Conservation (phyloP, 2,329 filamentous ascomycete genomes). For the Cercospora canescens region DNA sequence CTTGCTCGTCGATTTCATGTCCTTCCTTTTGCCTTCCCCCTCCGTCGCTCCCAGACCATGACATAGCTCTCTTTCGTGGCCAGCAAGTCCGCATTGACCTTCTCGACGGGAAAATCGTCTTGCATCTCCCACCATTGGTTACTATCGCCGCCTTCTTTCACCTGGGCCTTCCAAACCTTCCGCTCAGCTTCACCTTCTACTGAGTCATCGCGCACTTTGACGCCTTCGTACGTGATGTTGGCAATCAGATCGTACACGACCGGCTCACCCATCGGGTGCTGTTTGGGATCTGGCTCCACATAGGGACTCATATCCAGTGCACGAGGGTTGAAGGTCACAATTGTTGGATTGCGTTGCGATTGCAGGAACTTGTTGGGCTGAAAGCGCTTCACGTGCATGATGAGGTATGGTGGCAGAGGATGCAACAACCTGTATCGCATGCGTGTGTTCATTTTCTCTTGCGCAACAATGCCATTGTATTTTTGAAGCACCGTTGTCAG, state of each 20-base stretch:
- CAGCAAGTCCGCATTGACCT: slow-evolving; percentile 82
- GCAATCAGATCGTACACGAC: slow-evolving; percentile 95
- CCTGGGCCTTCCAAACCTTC: slow-evolving; percentile 93
- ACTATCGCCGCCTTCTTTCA: slow-evolving; percentile 64
- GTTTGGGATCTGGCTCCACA: slow-evolving; percentile 78
- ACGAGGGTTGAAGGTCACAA: slow-evolving; percentile 89
- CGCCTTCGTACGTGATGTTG: slow-evolving; percentile 87
- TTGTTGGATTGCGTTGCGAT: slow-evolving; percentile 88
- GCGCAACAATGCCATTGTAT: slow-evolving; percentile 84
- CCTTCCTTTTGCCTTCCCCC: slow-evolving; percentile 35
- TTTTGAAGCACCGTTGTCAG: slow-evolving; percentile 82
- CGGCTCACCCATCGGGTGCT: slow-evolving; percentile 73
- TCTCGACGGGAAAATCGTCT: slow-evolving; percentile 82
- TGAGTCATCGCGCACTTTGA: slow-evolving; percentile 72
- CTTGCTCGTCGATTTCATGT: not conserved
- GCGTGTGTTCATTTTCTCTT: slow-evolving; percentile 85
- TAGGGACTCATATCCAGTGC: slow-evolving; percentile 86
- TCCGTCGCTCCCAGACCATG: slow-evolving; percentile 90
- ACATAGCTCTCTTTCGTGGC: slow-evolving; percentile 94
- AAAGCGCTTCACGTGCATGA: slow-evolving; percentile 97
- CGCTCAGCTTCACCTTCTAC: slow-evolving; percentile 89
- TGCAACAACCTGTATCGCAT: slow-evolving; percentile 88
- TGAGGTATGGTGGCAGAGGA: slow-evolving; percentile 84
- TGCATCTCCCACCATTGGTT: slow-evolving; percentile 92
- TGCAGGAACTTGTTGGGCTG: slow-evolving; percentile 94